Percentiles rank a stretch among this genome's conserved stretches.
Conservation (phyloP, 2,329 filamentous ascomycete genomes). For the Bipolaris bicolor region DNA sequence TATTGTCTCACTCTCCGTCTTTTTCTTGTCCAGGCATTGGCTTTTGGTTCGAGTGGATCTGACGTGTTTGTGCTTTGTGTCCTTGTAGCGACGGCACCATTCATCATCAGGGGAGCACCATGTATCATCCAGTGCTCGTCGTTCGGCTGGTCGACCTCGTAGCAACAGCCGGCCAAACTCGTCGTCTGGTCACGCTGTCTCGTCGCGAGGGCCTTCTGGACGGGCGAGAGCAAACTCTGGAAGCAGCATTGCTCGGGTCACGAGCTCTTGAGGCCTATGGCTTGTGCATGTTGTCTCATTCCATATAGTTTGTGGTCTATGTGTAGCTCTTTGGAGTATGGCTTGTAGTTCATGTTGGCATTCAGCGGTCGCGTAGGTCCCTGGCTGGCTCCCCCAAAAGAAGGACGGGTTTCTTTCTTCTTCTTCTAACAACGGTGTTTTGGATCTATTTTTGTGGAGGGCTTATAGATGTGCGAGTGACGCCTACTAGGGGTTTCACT, state of each 20-base stretch:
- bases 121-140: conserved; percentile 38
- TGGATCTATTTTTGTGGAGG: conserved; percentile 10
- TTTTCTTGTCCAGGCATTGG: conserved; percentile 43
- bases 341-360: conserved; percentile 24
- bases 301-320: conserved; percentile 8
- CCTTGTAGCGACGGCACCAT: conserved; percentile 47
- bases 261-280: conserved; percentile 6
- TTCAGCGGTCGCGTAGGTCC: conserved; percentile 22
- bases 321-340: conserved; percentile 18
- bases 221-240: conserved; percentile 43
- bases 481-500: conserved; percentile 13
- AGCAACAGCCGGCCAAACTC: conserved; percentile 51
- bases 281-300: conserved; percentile 5
- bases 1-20: conserved; percentile 32
- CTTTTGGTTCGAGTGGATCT: conserved; percentile 48
- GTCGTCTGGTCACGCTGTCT: conserved; percentile 37
- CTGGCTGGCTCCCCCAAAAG: conserved; percentile 26
- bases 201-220: conserved; percentile 35
- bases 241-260: conserved; percentile 37
- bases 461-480: conserved; percentile 3
- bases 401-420: conserved; percentile 21
- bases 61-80: conserved; percentile 49
- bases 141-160: conserved; percentile 45
- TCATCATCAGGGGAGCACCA: conserved; percentile 46
- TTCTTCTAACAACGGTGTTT: conserved; percentile 24